Evolutionary conservation across 331 rosid species (phyloP), one percentile per base, ranked within the genome.

Genomic region (Acacia concinna): DNA sequence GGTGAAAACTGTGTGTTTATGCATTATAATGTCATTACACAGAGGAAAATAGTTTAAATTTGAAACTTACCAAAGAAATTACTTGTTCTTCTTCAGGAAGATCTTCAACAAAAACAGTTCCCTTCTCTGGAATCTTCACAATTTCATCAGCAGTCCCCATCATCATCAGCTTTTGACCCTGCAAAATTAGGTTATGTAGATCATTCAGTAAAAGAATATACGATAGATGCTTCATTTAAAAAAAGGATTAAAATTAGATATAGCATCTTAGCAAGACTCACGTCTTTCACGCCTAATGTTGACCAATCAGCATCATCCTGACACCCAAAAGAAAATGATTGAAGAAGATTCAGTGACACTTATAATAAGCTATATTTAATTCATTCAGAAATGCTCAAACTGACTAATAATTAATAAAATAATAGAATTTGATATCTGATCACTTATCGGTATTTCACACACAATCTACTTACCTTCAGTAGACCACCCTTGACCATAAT

Each of bases 141-240:
- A 91, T 87, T 88, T 96, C 99, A 82, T 93, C 99, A 37, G 97
- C 98, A 1, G 99, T 91, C 60, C 99, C 99, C 98, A 96, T 90
- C 99, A 96, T 96, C 99, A 96, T 96, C 83, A 96, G 81, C 83
- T 88, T 96, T 86, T 96, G 99, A 78, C 99, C 99, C 99, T 96
- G 80, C 47, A 80, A 84, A 81, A 69, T 46, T 23, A 83, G 69
- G 74, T 74, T 31, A 54, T 64, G 37, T 18, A 12, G 51, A 81
- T 47, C 43, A 51, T 62, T 71, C 54, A 77, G 76, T 51, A 78
- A 63, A 80, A 71, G 35, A 17, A 56, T 32, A 30, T 34, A 52
- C 18, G 37, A 28, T 34, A 83, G 60, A 64, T 34, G 46, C 14
- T 37, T 34, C 13, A 11, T 25, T 57, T 10, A 31, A 66, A 9